These are phyloP conservation scores for Paracamarosporium sp. DNA, from an alignment of 2,329 filamentous ascomycete species.

Conservation along the genomic window DNA sequence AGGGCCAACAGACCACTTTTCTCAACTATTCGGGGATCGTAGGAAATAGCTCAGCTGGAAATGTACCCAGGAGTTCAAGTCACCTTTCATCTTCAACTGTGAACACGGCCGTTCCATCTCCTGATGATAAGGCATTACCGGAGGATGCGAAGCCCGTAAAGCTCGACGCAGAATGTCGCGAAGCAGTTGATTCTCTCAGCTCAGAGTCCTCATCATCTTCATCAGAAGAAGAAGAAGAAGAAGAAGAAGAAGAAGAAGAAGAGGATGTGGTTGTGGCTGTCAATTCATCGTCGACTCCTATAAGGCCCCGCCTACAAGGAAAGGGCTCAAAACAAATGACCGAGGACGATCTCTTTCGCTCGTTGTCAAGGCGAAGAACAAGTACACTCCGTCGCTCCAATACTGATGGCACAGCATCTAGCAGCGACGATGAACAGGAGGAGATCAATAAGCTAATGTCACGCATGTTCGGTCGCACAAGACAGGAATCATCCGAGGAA, in stretches of 20 bases:
- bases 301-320: conserved; percentile 27
- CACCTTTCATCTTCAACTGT: conserved; percentile 15
- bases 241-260: conserved; percentile 23
- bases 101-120: conserved; percentile 21
- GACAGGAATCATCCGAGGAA: conserved; percentile 71
- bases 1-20: conserved; percentile 25
- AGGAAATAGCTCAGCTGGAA: neutral
- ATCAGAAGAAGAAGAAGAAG: conserved; percentile 17
- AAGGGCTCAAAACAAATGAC: conserved; percentile 42
- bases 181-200: conserved; percentile 16
- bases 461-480: conserved; percentile 71
- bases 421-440: conserved; percentile 48
- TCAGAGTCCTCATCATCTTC: conserved; percentile 11
- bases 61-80: neutral
- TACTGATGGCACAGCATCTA: conserved; percentile 29
- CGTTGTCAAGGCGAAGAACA: conserved; percentile 58
- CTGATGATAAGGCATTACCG: conserved; percentile 13
- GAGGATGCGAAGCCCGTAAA: neutral
- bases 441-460: conserved; percentile 70
- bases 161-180: neutral
- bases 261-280: conserved; percentile 25
- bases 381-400: conserved; percentile 31
- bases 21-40: conserved; percentile 18
- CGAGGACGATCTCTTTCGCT: conserved; percentile 61
- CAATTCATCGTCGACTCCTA: conserved; percentile 19